These are phyloP conservation scores for Venturia pyrina DNA, from an alignment of 2,329 filamentous ascomycete species.

Conservation along the genomic window DNA sequence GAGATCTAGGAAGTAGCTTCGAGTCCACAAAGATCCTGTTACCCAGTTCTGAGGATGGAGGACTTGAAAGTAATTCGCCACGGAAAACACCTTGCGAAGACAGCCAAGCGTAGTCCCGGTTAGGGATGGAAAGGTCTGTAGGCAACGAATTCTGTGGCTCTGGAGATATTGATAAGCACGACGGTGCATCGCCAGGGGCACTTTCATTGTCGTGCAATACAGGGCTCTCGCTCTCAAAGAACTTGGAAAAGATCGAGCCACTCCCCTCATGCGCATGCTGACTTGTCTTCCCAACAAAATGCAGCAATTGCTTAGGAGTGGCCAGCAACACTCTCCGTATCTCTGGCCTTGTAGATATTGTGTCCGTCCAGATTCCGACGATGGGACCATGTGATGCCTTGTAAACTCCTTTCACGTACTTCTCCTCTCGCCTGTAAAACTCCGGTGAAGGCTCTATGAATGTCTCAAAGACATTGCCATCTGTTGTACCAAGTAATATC, in stretches of 20 bases:
- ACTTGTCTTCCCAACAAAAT: slow-evolving; percentile 70
- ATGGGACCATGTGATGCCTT: slow-evolving; percentile 74
- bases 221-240: slow-evolving; percentile 83
- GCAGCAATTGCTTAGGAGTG: slow-evolving; percentile 67
- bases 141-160: slow-evolving; percentile 47
- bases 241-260: slow-evolving; percentile 71
- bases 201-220: slow-evolving; percentile 62
- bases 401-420: slow-evolving; percentile 76
- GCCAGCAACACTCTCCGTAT: slow-evolving; percentile 68
- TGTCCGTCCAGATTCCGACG: slow-evolving; percentile 77
- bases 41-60: slow-evolving; percentile 55
- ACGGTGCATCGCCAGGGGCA: slow-evolving; percentile 49
- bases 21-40: slow-evolving; percentile 68
- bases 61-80: slow-evolving; percentile 60
- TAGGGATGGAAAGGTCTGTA: slow-evolving; percentile 46
- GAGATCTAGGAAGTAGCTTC: slow-evolving; percentile 63
- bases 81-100: slow-evolving; percentile 79
- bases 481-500: slow-evolving; percentile 83
- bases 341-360: slow-evolving; percentile 57
- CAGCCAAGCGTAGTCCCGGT: slow-evolving; percentile 83
- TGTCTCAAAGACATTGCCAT: slow-evolving; percentile 89
- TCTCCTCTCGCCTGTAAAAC: slow-evolving; percentile 91
- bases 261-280: slow-evolving; percentile 66
- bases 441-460: slow-evolving; percentile 92
- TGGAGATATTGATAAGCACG: slow-evolving; percentile 65